Evolutionary conservation across 2,329 filamentous ascomycete genomes (phyloP).

Genomic region (Eutypa lata): DNA sequence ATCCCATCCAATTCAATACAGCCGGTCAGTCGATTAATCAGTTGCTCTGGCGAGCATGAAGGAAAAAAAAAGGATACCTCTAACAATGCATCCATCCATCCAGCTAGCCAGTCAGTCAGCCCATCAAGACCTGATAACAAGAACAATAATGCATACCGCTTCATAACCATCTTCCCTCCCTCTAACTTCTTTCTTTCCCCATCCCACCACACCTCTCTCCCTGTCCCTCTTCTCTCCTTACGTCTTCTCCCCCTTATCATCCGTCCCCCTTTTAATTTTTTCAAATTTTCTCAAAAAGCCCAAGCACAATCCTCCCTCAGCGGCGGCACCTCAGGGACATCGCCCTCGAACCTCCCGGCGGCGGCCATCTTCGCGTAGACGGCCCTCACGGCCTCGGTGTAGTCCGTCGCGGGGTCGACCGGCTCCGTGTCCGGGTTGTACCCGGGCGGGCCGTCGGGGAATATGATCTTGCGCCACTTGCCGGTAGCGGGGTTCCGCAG

Average conservation of each 20-base stretch:
- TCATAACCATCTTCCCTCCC: no score
- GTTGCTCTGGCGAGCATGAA: no score
- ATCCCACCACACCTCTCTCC: no score
- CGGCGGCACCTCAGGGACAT: slow-evolving; percentile 76
- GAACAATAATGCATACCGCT: no score
- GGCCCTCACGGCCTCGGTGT: slow-evolving; percentile 57
- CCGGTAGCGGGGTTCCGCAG: slow-evolving; percentile 47
- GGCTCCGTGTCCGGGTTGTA: slow-evolving; percentile 64
- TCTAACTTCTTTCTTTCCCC: no score
- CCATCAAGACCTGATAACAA: no score
- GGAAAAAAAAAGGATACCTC: no score
- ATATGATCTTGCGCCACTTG: slow-evolving; percentile 65
- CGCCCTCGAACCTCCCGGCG: slow-evolving; percentile 66
- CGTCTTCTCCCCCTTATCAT: slow-evolving; percentile 5
- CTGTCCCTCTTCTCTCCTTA: no score
- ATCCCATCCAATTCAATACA: slow-evolving; percentile 3
- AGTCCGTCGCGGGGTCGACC: slow-evolving; percentile 39
- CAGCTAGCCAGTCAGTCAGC: no score
- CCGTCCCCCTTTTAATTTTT: slow-evolving; percentile 1
- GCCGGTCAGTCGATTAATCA: no score
- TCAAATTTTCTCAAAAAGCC: slow-evolving; percentile 53
- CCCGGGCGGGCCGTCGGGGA: slow-evolving; percentile 65
- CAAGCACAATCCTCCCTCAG: slow-evolving; percentile 72
- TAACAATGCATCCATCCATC: no score
- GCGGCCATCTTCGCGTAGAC: slow-evolving; percentile 64